These are phyloP conservation scores for Fusarium avenaceum DNA, from an alignment of 2,329 filamentous ascomycete species.

Conservation along the genomic window DNA sequence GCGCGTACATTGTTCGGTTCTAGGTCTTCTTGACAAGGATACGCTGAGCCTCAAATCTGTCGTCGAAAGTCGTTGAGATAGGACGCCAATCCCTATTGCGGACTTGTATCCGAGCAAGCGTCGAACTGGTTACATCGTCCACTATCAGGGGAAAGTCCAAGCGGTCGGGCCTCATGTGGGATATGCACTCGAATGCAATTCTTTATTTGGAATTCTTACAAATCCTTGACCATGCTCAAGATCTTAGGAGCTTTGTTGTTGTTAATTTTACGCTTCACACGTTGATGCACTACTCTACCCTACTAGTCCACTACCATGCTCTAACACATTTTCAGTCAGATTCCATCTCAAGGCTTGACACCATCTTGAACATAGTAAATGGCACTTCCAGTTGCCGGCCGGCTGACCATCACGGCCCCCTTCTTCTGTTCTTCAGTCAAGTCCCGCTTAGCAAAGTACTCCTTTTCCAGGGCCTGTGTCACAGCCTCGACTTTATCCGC, in stretches of 20 bases:
- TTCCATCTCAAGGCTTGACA: conserved; percentile 30
- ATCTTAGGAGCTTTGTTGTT: conserved; percentile 13
- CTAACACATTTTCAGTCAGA: conserved; percentile 5
- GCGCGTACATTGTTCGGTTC: conserved; percentile 8
- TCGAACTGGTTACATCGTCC: conserved; percentile 14
- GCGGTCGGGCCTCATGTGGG: conserved; percentile 24
- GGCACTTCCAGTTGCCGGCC: conserved; percentile 81
- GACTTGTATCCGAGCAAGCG: not conserved
- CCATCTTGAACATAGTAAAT: conserved; percentile 60
- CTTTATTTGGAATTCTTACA: conserved; percentile 11
- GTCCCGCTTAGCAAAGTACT: conserved; percentile 82
- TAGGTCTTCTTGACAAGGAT: conserved; percentile 11
- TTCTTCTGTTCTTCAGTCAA: conserved; percentile 78
- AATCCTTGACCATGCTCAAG: conserved; percentile 18
- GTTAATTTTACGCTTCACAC: conserved; percentile 18
- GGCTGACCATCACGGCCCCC: conserved; percentile 88
- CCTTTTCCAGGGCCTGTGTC: conserved; percentile 79
- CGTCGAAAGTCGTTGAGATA: conserved; percentile 8
- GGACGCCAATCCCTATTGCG: not conserved
- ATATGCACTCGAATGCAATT: conserved; percentile 8
- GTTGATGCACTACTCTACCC: conserved; percentile 9
- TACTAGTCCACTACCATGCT: not conserved
- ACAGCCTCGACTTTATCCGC: conserved; percentile 84
- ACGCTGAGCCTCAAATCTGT: conserved; percentile 18
- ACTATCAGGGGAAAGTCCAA: conserved; percentile 5